Evolutionary conservation across 2,329 filamentous ascomycete genomes (phyloP), one percentile per base, ranked within the genome.

Genomic region (Pseudogymnoascus sp.): DNA sequence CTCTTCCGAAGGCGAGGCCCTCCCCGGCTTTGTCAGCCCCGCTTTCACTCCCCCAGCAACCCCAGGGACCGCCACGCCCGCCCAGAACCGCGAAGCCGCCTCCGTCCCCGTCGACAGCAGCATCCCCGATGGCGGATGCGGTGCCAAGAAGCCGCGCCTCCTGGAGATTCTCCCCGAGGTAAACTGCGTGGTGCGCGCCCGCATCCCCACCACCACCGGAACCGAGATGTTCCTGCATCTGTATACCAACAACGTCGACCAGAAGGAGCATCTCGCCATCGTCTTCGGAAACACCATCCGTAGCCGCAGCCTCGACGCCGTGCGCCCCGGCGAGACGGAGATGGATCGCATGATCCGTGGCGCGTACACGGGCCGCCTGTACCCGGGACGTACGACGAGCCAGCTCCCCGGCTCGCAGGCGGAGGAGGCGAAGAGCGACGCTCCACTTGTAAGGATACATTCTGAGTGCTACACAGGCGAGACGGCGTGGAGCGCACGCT

Each of bases 391-490:
- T 62, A 90, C 87, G 14, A 89, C 84, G 22, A 73, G 68, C 62
- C 63, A 55, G 35, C 49, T 67, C 33, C 65, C 66, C 8, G 62
- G 62, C n/a, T 14, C 30, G 9, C 33, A 62, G 28, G 19, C 23
- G 19, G 28, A 38, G 22, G 59, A 11, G 35, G 41, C 28, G 60
- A 60, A 52, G 60, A 39, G 42, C 4, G 71, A 71, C 3, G 75
- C 88, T 1, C 91, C 94, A 0, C 79, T 99, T 39, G 93, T 99
- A 55, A 84, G 94, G 63, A 99, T 99, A 72, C 94, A 99, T 75
- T 96, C 91, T 2, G 94, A 99, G 76, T 99, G 94, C 77, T 99
- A 99, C 75, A 99, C 94, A 0, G 94, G 94, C 64, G 94, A 99
- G 79, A 99, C 94, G 0, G 94, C 95, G 0, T 97, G 94, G 94